Conservation (phyloP, 805 yeast species). For the Scheffersomyces spartinae region DNA sequence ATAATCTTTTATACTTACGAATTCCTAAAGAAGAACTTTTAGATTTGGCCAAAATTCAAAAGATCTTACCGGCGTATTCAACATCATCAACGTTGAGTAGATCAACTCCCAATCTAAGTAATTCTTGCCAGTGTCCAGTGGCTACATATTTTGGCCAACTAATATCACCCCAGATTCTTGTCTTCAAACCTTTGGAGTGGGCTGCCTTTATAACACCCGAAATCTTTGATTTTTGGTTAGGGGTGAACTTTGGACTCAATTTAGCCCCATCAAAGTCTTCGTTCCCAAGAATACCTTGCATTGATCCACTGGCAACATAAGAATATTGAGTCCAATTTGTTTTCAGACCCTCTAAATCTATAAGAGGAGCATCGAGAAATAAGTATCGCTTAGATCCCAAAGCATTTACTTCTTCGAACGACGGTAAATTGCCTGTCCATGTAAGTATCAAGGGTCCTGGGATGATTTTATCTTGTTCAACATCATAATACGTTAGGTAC, state of each 20-base stretch:
- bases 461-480: constrained; percentile 15
- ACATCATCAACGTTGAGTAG: constrained; percentile 55
- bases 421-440: constrained; percentile 57
- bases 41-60: constrained; percentile 4
- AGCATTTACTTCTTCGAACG: no score
- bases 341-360: no score
- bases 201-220: no score
- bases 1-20: constrained; percentile 76
- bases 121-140: constrained; percentile 37
- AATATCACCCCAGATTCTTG: constrained; percentile 66
- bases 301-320: constrained; percentile 33
- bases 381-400: constrained; percentile 25
- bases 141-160: constrained; percentile 46
- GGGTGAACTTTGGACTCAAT: constrained; percentile 19
- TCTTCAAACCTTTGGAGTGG: constrained; percentile 37
- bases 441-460: constrained; percentile 52
- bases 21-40: constrained; percentile 30
- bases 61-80: constrained; percentile 18
- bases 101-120: constrained; percentile 39
- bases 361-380: constrained; percentile 51
- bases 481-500: constrained; percentile 41
- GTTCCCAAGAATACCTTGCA: no score
- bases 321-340: no score
- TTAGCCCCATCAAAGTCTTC: no score
- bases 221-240: constrained; percentile 23